phyloP scores from a whole-genome alignment of 2,329 filamentous ascomycete genomes.

The Scedosporium apiospermum region DNA sequence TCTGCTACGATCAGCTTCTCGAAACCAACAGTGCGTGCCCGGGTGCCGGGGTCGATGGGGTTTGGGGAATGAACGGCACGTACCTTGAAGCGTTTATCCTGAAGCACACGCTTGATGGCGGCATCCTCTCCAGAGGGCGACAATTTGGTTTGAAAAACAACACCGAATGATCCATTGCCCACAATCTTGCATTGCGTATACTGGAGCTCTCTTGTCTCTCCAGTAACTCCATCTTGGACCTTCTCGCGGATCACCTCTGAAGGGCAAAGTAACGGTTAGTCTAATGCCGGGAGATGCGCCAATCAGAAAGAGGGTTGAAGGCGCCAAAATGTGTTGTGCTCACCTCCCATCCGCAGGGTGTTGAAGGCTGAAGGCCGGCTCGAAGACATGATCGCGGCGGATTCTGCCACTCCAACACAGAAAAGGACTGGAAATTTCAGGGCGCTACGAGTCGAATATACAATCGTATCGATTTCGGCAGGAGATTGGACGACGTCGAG shows the following conservation, averaged over 20 bases:
- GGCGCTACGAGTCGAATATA: not conserved
- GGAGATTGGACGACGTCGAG: not conserved
- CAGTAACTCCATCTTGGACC: slow-evolving; percentile 95
- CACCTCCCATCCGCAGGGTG: slow-evolving; percentile 92
- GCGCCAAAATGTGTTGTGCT: slow-evolving; percentile 27
- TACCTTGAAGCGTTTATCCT: slow-evolving; percentile 99
- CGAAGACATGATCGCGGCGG: slow-evolving; percentile 60
- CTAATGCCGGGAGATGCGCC: slow-evolving; percentile 13
- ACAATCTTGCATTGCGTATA: slow-evolving; percentile 99
- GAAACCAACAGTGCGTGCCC: not conserved
- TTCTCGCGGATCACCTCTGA: slow-evolving; percentile 96
- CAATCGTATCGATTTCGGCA: not conserved
- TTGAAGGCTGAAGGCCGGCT: slow-evolving; percentile 85
- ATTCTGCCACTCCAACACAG: not conserved
- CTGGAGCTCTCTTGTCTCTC: slow-evolving; percentile 91
- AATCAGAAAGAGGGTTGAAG: slow-evolving; percentile 6
- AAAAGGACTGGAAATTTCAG: not conserved
- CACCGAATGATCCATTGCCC: slow-evolving; percentile 95
- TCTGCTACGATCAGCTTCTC: slow-evolving; percentile 44
- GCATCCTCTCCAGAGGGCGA: slow-evolving; percentile 97
- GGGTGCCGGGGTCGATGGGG: not conserved
- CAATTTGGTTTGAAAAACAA: slow-evolving; percentile 98
- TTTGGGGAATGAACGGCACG: slow-evolving; percentile 12
- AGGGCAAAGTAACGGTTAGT: slow-evolving; percentile 7
- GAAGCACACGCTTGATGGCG: slow-evolving; percentile 95